A percentile compares a stretch with the other conserved stretches of the same genome.
Conservation (phyloP, 2,329 filamentous ascomycete species). For the Botrytis deweyae region DNA sequence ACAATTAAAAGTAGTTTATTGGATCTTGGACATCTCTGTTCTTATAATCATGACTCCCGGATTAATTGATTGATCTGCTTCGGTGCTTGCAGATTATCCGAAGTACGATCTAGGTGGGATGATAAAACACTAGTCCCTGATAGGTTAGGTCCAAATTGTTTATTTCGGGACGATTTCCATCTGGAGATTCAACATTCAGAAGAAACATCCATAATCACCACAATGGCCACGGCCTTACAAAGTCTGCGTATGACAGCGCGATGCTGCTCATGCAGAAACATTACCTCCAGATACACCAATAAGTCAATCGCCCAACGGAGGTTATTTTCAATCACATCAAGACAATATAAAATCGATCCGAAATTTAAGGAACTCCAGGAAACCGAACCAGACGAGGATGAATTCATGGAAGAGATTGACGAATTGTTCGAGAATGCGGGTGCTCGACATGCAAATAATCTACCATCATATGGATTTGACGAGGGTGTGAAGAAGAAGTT, state of each 20-base stretch:
- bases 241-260: constrained; percentile 35
- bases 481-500: constrained; percentile 27
- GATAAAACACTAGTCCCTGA: background rate
- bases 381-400: constrained; percentile 19
- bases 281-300: constrained; percentile 23
- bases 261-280: constrained; percentile 30
- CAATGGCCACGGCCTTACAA: constrained; percentile 38
- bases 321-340: constrained; percentile 31
- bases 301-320: constrained; percentile 31
- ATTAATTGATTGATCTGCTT: background rate
- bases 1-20: background rate
- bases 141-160: constrained; percentile 9
- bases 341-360: constrained; percentile 23
- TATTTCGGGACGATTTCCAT: constrained; percentile 12
- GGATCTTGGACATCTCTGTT: background rate
- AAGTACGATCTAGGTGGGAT: constrained; percentile 5
- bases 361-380: constrained; percentile 23
- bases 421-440: constrained; percentile 18
- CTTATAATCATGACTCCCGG: background rate
- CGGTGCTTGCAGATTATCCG: background rate
- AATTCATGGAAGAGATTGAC: constrained; percentile 17
- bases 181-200: constrained; percentile 9
- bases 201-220: constrained; percentile 20
- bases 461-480: constrained; percentile 17
- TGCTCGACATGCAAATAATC: constrained; percentile 7